Evolutionary conservation across 129 eudicot species (phyloP), one percentile per base, ranked within the genome.

Genomic region (Deinandra increscens): DNA sequence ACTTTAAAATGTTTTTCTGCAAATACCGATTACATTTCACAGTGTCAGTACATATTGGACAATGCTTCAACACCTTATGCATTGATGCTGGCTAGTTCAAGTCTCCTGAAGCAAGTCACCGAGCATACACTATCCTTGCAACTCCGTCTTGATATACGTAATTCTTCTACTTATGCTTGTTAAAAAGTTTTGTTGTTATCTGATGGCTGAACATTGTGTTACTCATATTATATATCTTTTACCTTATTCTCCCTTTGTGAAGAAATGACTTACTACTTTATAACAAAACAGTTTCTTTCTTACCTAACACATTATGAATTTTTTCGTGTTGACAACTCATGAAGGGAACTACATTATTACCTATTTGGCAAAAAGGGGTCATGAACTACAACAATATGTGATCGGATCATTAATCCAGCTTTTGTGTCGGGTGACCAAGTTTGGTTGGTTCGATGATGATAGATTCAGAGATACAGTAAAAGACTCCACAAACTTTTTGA

Each of bases 91-190:
- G 98, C 98, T 69, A 89, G 98, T 82, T 93, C 98, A 33, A 93
- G 98, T 83, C 82, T 93, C 78, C 72, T 93, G 96, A 93, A 93
- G 88, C 98, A 93, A 93, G 98, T 93, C 76, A 93, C 98, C 4
- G 98, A 93, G 71, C 95, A 93, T 51, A 78, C 86, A n/a, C 92
- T 93, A 71, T 84, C 95, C 55, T 81, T 86, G 81, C 98, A 93
- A 74, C 95, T 89, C 37, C 98, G 98, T 66, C 97, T 93, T 79
- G 98, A 93, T 87, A 89, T 93, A 78, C 87, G 98, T 93, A 89
- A 93, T 66, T 23, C 68, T 51, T 74, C 74, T 72, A 59, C 41
- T 18, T 60, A 36, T 17, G 3, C 59, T 53, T 31, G 58, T 66
- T 23, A 20, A 22, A 22, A 3, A 20, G 4, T 60, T 15, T 10